Base-by-base conservation (phyloP, 176 grass and related monocot species). In the Cenchrus americanus region DNA sequence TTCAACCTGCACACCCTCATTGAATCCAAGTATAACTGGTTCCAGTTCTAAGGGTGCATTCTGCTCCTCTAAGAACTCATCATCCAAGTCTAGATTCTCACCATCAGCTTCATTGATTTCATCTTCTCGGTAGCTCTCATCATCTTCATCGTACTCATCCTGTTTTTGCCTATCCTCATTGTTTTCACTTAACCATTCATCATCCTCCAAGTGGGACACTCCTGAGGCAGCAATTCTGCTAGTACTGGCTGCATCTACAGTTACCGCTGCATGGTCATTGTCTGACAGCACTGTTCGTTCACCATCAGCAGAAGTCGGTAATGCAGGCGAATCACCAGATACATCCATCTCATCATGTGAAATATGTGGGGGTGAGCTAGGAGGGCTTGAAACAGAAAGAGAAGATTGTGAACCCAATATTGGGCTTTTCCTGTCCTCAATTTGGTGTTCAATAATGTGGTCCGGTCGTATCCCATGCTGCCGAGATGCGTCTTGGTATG, bases 271-370 rank as follows among this genome's bases (percentile, higher is more conserved):
- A 90, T 83, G 84, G 41, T 94, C 87, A 26, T 86, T 94, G 23
- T 95, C 91, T 74, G 89, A 98, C 14, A 88, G 82, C 46, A 90
- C 77, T 59, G 89, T 92, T 34, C 80, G 90, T 8, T 94, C 90
- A 73, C 90, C 90, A 86, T 98, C 96, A 90, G 96, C 93, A 83
- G 96, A 98, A 82, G 93, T 93, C 70, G 93, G 96, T 23, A 94
- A 86, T 62, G 87, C 93, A 46, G 96, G 96, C 27, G 94, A 92
- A 89, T 98, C 96, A 22, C 92, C 88, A 73, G 86, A 91, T 77
- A 97, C 92, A 94, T 98, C 96, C 87, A 98, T 95, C 61, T 98
- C 96, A 40, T 98, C 87, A 80, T 98, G 96, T 37, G 89, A 95
- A 85, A 93, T 71, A 81, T 92, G 89, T 63, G 83, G 78, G 30